Percentiles rank a stretch among this genome's conserved stretches.
These are phyloP conservation scores for Suillus bovinus DNA, from an alignment of 768 basidiomycete genomes.

Conservation along the genomic window DNA sequence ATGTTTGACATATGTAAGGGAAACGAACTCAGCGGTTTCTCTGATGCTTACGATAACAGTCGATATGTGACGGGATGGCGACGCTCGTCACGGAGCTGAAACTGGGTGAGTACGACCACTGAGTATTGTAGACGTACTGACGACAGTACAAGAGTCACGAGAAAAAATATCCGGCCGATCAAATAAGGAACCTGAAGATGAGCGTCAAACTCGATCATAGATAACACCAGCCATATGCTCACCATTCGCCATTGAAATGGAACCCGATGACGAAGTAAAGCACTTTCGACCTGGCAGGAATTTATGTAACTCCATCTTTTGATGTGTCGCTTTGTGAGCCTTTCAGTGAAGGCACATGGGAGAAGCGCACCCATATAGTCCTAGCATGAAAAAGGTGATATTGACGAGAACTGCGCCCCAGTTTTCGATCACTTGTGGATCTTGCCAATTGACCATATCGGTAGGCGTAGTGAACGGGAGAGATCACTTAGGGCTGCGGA, in stretches of 20 bases:
- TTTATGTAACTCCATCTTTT: conserved; percentile 27
- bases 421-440: conserved; percentile 10
- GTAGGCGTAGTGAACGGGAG: not conserved
- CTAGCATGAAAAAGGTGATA: conserved; percentile 16
- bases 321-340: not conserved
- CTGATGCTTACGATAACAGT: conserved; percentile 23
- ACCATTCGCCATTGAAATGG: conserved; percentile 30
- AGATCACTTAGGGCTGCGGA: not conserved
- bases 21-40: not conserved
- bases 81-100: conserved; percentile 2
- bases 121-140: conserved; percentile 5
- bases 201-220: not conserved
- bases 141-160: conserved; percentile 20
- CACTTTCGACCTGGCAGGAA: conserved; percentile 20
- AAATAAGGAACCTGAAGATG: conserved; percentile 25
- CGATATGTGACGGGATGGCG: not conserved
- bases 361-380: conserved; percentile 19
- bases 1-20: conserved; percentile 4
- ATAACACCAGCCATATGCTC: conserved; percentile 2
- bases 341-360: not conserved
- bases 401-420: conserved; percentile 7
- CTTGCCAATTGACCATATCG: conserved; percentile 20
- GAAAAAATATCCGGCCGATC: conserved; percentile 18
- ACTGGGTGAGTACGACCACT: conserved; percentile 5
- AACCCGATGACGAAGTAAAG: conserved; percentile 20